Evolutionary conservation across 257 asterid species (phyloP).

Genomic region (Gentiana straminea): DNA sequence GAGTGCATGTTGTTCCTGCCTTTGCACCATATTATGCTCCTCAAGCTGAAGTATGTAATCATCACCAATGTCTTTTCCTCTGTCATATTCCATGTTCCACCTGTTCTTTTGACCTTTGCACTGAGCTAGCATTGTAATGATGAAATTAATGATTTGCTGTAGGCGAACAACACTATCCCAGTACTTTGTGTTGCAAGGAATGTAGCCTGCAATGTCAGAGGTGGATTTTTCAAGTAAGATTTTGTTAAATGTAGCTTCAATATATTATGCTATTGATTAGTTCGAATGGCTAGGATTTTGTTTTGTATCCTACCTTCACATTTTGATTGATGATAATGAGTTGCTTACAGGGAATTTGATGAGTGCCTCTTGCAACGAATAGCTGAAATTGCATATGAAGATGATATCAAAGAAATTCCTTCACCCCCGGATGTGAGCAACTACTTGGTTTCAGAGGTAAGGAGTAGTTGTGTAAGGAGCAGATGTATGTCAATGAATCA

Average conservation of each 20-base stretch:
- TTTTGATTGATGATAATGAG: constrained; percentile 10
- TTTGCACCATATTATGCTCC: constrained; percentile 97
- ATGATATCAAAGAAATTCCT: constrained; percentile 43
- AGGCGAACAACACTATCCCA: constrained; percentile 79
- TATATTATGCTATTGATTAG: constrained; percentile 3
- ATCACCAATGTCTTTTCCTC: background rate
- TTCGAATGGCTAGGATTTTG: constrained; percentile 9
- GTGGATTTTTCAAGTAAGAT: constrained; percentile 94
- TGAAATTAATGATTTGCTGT: constrained; percentile 12
- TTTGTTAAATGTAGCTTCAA: constrained; percentile 2
- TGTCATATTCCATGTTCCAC: background rate
- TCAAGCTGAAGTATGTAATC: constrained; percentile 74
- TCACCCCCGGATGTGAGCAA: constrained; percentile 84
- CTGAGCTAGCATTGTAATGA: constrained; percentile 12
- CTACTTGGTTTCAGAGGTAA: constrained; percentile 74
- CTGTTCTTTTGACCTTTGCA: constrained; percentile 1
- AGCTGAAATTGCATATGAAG: constrained; percentile 77
- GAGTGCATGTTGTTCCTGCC: constrained; percentile 98
- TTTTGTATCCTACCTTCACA: constrained; percentile 3
- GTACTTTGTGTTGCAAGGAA: constrained; percentile 96
- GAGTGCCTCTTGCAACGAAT: constrained; percentile 70
- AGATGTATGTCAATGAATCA: background rate
- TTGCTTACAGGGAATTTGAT: constrained; percentile 71
- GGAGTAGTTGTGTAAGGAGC: constrained; percentile 8
- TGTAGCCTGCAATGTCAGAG: constrained; percentile 96